Evolutionary conservation across 2,329 filamentous ascomycete genomes (phyloP).

Genomic region (Fusarium liriodendri): DNA sequence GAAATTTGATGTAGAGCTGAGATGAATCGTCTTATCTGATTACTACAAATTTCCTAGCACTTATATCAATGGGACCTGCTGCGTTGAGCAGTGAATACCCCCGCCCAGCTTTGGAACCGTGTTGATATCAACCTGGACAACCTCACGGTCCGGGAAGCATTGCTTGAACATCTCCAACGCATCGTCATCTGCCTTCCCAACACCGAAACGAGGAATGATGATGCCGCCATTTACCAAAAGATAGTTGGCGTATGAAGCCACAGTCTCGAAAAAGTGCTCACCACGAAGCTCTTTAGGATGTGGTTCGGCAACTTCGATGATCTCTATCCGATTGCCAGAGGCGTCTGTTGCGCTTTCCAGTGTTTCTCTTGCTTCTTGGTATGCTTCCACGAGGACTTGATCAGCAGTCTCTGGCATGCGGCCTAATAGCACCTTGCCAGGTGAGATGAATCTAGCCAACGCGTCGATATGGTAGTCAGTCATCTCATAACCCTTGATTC

Average conservation of each 20-base stretch:
- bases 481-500: constrained; percentile 33
- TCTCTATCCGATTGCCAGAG: constrained; percentile 31
- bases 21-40: not conserved
- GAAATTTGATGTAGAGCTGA: not conserved
- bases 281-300: constrained; percentile 4
- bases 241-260: constrained; percentile 41
- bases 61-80: constrained; percentile 37
- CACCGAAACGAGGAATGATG: constrained; percentile 45
- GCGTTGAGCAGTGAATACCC: constrained; percentile 45
- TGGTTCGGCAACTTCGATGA: constrained; percentile 43
- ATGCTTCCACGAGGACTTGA: constrained; percentile 24
- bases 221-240: constrained; percentile 45
- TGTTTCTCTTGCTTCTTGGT: constrained; percentile 38
- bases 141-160: constrained; percentile 22
- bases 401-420: constrained; percentile 21
- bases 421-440: constrained; percentile 39
- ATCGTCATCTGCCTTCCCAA: constrained; percentile 33
- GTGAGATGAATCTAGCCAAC: constrained; percentile 40
- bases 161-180: constrained; percentile 28
- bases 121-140: constrained; percentile 27
- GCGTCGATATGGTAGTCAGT: constrained; percentile 48
- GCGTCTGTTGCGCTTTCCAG: constrained; percentile 33
- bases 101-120: constrained; percentile 33
- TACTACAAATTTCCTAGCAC: not conserved
- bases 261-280: not conserved